Evolutionary conservation across 1,284 basidiomycete genomes (phyloP), one percentile per base, ranked within the genome.

Genomic region (Cryptococcus amylolentus): DNA sequence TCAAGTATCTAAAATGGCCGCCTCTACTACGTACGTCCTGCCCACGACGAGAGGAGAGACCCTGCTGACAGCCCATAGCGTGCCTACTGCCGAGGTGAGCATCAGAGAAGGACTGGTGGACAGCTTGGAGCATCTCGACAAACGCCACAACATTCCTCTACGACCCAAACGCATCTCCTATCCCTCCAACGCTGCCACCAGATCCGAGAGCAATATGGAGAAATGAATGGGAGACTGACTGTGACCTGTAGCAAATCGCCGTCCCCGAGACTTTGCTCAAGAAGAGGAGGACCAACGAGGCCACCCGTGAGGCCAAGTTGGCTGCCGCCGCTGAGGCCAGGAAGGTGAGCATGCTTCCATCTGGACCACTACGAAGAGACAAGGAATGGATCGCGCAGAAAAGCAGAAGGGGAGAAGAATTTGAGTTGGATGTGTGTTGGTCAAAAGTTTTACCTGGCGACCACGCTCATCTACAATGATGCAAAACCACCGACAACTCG

Each of bases 231-330:
- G 46, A 18, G 9, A 27, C 26, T 48, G 46, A 48, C 27, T 16
- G 16, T 3, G 7, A 14, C 23, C 23, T 39, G 26, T 56, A 77
- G 71, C 72, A 75, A 69, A 68, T 94, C 77, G 88, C 93, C 84
- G 91, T 95, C 81, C 93, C 93, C 79, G 93, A 96, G 86, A 96
- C 93, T 76, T 86, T 96, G 82, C 90, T 97, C 83, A 96, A 96
- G 85, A 99, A 98, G 86, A 86, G 96, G 81, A 95, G 96, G 84
- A 88, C 93, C 81, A 96, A 88, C 77, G 92, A 94, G 83, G 96
- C 97, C 85, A 88, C 88, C 65, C 86, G 93, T 72, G 93, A 97
- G 84, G 94, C 97, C 79, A 92, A 91, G 77, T 83, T 94, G 72
- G 86, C 84, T 66, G 89, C 90, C 66, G 89, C 90, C 39, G 78